These are phyloP conservation scores for Pythium sp. DNA, from an alignment of 352 stramenopile species.

Conservation along the genomic window DNA sequence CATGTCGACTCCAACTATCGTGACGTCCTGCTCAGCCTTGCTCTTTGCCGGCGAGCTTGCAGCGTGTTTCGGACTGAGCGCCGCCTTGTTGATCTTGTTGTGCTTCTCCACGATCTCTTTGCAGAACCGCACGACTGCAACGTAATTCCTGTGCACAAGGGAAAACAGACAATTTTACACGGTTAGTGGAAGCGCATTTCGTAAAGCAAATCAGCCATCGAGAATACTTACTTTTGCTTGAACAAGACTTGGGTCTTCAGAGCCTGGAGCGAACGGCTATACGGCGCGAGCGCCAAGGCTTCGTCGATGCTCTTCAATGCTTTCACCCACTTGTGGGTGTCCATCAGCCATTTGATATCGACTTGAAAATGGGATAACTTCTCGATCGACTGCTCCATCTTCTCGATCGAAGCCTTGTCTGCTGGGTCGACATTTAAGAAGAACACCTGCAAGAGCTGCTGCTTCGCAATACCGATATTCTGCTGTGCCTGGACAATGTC, in stretches of 20 bases:
- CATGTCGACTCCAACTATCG: conserved; percentile 61
- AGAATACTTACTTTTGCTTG: conserved; percentile 52
- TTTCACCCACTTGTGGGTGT: conserved; percentile 41
- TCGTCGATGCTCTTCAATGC: conserved; percentile 48
- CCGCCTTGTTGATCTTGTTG: conserved; percentile 18
- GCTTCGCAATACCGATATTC: conserved; percentile 43
- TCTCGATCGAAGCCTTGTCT: conserved; percentile 44
- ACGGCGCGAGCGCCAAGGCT: conserved; percentile 50
- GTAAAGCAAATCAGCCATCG: conserved; percentile 1
- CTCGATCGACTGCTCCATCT: conserved; percentile 52
- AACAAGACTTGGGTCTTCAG: conserved; percentile 66
- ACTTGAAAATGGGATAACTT: conserved; percentile 40
- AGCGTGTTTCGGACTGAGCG: background rate
- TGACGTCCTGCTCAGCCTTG: conserved; percentile 36
- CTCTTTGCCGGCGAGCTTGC: background rate
- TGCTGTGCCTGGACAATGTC: conserved; percentile 52
- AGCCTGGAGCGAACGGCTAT: conserved; percentile 50
- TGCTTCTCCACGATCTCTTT: conserved; percentile 53
- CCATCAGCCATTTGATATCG: conserved; percentile 62
- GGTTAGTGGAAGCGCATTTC: background rate
- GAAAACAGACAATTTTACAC: conserved; percentile 4
- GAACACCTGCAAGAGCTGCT: conserved; percentile 32
- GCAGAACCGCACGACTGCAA: conserved; percentile 49
- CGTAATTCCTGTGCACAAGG: conserved; percentile 43
- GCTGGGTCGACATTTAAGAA: conserved; percentile 25